phyloP scores from a whole-genome alignment of 768 basidiomycete genomes.

The Dentipellis fragilis region DNA sequence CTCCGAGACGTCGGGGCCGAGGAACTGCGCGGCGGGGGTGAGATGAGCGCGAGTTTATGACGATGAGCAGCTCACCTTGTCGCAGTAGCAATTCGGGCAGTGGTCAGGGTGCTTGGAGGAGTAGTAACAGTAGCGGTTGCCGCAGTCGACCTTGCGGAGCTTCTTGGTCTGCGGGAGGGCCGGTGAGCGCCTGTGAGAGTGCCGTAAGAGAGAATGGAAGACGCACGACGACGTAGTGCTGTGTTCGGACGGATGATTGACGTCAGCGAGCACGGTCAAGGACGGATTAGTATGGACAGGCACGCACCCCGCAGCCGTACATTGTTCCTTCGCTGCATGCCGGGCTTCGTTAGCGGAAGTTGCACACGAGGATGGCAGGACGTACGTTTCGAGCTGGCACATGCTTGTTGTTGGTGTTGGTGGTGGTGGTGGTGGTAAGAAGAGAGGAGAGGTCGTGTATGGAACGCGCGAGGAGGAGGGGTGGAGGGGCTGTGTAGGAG shows the following conservation, averaged over 20 bases:
- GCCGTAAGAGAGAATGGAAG: conserved; percentile 5
- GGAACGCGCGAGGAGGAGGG: not conserved
- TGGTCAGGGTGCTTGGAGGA: conserved; percentile 30
- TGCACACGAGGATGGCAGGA: conserved; percentile 12
- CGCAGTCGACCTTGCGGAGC: conserved; percentile 46
- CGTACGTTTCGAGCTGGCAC: conserved; percentile 31
- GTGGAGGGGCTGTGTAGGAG: not conserved
- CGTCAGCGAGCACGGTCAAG: conserved; percentile 14
- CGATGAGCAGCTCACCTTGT: conserved; percentile 24
- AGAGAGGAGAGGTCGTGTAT: conserved; percentile 4
- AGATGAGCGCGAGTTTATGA: conserved; percentile 1
- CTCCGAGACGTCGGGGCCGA: conserved; percentile 62
- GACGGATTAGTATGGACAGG: conserved; percentile 6
- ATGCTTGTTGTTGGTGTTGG: conserved; percentile 13
- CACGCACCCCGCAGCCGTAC: conserved; percentile 54
- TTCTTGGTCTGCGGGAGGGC: conserved; percentile 33
- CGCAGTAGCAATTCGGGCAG: conserved; percentile 34
- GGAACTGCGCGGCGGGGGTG: conserved; percentile 46
- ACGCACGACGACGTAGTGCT: conserved; percentile 66
- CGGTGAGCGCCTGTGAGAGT: conserved; percentile 4
- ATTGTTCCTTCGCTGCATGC: conserved; percentile 58
- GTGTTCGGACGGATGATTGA: conserved; percentile 8
- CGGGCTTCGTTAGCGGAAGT: conserved; percentile 10
- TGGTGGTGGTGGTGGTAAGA: conserved; percentile 4
- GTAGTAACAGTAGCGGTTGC: conserved; percentile 30